Conservation (phyloP, 805 yeast genomes). For the Metschnikowia continentalis region DNA sequence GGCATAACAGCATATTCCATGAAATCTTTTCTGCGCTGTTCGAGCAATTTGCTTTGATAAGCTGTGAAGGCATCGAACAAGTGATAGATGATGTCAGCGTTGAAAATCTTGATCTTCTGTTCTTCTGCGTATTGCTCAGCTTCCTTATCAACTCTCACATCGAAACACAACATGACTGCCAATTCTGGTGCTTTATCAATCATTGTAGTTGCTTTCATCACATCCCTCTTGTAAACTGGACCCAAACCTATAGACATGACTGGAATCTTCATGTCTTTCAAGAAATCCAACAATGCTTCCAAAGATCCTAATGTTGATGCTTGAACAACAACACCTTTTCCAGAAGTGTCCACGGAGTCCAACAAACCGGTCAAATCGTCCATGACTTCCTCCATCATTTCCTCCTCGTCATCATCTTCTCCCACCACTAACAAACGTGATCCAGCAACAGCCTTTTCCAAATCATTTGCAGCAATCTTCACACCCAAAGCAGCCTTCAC, state of each 20-base stretch:
- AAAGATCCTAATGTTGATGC: conserved; percentile 97
- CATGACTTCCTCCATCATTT: conserved; percentile 96
- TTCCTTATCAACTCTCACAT: conserved; percentile 94
- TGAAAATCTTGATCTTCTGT: conserved; percentile 86
- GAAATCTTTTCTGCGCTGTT: conserved; percentile 85
- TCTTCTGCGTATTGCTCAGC: conserved; percentile 98
- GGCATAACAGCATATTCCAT: conserved; percentile 91
- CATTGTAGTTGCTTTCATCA: conserved; percentile 96
- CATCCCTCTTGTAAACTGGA: conserved; percentile 97
- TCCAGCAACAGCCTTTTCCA: conserved; percentile 99
- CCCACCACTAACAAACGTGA: conserved; percentile 93
- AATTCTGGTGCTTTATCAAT: conserved; percentile 91
- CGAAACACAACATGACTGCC: conserved; percentile 98
- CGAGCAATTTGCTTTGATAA: conserved; percentile 83
- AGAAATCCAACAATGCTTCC: conserved; percentile 94
- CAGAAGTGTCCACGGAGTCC: conserved; percentile 91
- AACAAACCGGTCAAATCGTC: conserved; percentile 92
- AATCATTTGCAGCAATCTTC: conserved; percentile 94
- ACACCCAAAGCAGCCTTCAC: conserved; percentile 99
- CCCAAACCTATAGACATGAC: conserved; percentile 98
- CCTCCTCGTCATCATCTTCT: conserved; percentile 97
- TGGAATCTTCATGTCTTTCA: conserved; percentile 98
- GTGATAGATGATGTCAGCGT: conserved; percentile 95
- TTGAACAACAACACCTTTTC: conserved; percentile 97
- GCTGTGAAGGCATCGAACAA: conserved; percentile 92